Evolutionary conservation across 805 yeast genomes (phyloP).

Genomic region (Candida insectorum): DNA sequence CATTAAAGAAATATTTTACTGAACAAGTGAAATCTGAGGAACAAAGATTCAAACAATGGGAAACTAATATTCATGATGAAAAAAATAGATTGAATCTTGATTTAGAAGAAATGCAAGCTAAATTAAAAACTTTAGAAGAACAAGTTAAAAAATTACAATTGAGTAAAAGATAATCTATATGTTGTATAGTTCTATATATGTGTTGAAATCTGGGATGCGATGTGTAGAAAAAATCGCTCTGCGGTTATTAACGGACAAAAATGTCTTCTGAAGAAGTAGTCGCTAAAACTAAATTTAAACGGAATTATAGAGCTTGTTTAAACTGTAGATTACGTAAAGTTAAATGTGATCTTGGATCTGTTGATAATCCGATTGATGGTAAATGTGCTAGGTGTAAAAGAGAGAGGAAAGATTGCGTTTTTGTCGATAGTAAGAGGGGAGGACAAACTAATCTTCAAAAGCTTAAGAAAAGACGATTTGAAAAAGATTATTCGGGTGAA

Average conservation of each 20-base stretch:
- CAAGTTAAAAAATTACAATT: slow-evolving; percentile 61
- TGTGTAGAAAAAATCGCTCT: background rate
- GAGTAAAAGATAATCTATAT: slow-evolving; percentile 19
- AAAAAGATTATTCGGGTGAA: background rate
- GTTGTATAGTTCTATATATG: background rate
- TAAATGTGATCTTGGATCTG: slow-evolving; percentile 80
- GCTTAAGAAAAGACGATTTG: slow-evolving; percentile 50
- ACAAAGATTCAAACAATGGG: slow-evolving; percentile 98
- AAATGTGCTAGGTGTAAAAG: slow-evolving; percentile 85
- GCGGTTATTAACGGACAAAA: background rate
- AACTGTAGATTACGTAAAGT: slow-evolving; percentile 83
- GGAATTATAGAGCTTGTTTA: slow-evolving; percentile 80
- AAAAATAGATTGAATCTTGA: slow-evolving; percentile 92
- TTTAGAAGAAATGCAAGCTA: slow-evolving; percentile 81
- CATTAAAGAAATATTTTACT: slow-evolving; percentile 88
- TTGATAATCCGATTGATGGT: slow-evolving; percentile 67
- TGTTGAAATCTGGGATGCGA: background rate
- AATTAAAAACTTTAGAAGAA: slow-evolving; percentile 71
- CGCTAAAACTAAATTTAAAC: slow-evolving; percentile 36
- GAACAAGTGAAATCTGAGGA: slow-evolving; percentile 96
- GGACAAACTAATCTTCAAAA: slow-evolving; percentile 28
- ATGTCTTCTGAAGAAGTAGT: background rate
- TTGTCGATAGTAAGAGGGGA: slow-evolving; percentile 42
- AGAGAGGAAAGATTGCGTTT: slow-evolving; percentile 78
- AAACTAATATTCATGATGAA: slow-evolving; percentile 91